Conservation (phyloP, 495 filamentous ascomycete species). For the Podospora tetraspora region DNA sequence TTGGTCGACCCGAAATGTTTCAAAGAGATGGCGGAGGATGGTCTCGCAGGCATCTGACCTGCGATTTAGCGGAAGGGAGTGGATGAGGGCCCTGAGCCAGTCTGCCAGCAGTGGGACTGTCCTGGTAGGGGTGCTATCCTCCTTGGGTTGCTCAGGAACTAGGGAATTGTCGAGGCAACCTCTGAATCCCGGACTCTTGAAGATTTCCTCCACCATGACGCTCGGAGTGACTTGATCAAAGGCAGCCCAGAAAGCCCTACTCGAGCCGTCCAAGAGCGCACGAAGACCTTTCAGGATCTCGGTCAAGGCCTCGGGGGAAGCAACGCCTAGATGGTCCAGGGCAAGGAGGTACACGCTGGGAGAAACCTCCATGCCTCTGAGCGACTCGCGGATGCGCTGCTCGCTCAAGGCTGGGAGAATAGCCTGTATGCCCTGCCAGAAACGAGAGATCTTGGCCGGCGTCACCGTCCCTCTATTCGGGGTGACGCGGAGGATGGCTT, state of each 20-base stretch:
- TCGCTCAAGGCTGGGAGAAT: slow-evolving; percentile 68
- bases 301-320: slow-evolving; percentile 52
- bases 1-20: slow-evolving; percentile 52
- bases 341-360: slow-evolving; percentile 67
- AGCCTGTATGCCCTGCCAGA: slow-evolving; percentile 69
- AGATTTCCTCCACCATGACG: slow-evolving; percentile 68
- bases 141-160: slow-evolving; percentile 49
- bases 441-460: slow-evolving; percentile 46
- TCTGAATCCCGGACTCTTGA: slow-evolving; percentile 63
- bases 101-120: slow-evolving; percentile 50
- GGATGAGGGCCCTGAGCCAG: slow-evolving; percentile 71
- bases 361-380: slow-evolving; percentile 68
- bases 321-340: slow-evolving; percentile 65
- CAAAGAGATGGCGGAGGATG: slow-evolving; percentile 63
- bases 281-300: slow-evolving; percentile 61
- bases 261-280: slow-evolving; percentile 63
- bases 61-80: slow-evolving; percentile 65
- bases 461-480: slow-evolving; percentile 11
- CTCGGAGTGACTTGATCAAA: slow-evolving; percentile 72
- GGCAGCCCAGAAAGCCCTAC: slow-evolving; percentile 78
- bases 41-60: slow-evolving; percentile 67
- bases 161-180: slow-evolving; percentile 53
- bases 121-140: slow-evolving; percentile 43
- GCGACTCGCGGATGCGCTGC: slow-evolving; percentile 66
- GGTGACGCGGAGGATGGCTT: slow-evolving; percentile 32